phyloP scores from a whole-genome alignment of 352 stramenopile species.

The Pythium phragmiticola region DNA sequence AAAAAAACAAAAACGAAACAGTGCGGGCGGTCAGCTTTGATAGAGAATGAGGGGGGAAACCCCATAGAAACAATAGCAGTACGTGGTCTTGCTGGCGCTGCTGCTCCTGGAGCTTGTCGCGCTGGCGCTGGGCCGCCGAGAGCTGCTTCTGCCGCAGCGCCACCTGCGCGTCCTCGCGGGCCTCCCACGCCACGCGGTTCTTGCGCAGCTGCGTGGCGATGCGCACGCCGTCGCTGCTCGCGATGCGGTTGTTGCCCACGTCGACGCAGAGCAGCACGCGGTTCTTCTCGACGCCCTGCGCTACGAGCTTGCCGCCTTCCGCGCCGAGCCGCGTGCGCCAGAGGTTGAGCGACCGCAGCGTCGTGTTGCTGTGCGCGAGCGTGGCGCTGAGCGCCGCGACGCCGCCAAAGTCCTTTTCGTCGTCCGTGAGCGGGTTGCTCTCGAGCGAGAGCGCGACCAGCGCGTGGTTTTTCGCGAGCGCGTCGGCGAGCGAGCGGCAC shows the following conservation, averaged over 20 bases:
- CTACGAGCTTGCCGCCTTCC: constrained; percentile 67
- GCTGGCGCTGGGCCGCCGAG: constrained; percentile 50
- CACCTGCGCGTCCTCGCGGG: constrained; percentile 47
- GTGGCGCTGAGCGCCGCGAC: constrained; percentile 51
- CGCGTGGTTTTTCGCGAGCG: constrained; percentile 49
- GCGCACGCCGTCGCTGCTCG: constrained; percentile 41
- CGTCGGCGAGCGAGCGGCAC: constrained; percentile 52
- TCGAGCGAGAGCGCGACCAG: constrained; percentile 66
- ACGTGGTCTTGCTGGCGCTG: constrained; percentile 62
- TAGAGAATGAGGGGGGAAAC: too few species aligned
- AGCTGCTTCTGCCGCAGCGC: constrained; percentile 49
- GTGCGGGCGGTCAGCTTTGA: too few species aligned
- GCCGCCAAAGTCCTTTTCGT: constrained; percentile 75
- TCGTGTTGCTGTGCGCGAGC: constrained; percentile 50
- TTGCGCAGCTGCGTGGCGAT: constrained; percentile 49
- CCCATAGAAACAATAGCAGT: constrained; percentile 8
- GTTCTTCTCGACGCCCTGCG: constrained; percentile 55
- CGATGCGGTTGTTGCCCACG: constrained; percentile 78
- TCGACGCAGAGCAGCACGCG: constrained; percentile 66
- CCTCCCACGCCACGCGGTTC: constrained; percentile 36
- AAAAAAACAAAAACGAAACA: too few species aligned
- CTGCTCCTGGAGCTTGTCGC: constrained; percentile 41
- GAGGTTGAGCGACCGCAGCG: constrained; percentile 66
- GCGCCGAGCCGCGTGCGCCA: constrained; percentile 71
- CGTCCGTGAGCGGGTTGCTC: constrained; percentile 76